Evolutionary conservation across 2,329 filamentous ascomycete species (phyloP).

Genomic region (Rhinocladiella mackenziei): DNA sequence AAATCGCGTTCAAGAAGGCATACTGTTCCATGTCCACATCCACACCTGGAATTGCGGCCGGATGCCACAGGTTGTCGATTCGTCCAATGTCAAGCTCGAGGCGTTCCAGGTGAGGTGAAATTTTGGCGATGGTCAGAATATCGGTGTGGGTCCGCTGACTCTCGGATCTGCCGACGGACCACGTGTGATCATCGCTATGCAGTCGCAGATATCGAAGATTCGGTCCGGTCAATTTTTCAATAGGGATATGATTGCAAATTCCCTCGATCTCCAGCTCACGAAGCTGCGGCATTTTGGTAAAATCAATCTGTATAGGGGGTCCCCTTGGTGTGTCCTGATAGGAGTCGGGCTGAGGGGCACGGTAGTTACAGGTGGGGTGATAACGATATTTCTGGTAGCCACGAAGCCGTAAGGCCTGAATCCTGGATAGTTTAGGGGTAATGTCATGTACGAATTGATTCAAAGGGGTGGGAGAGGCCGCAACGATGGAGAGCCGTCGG

Average conservation of each 20-base stretch:
- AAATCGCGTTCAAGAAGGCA: conserved; percentile 23
- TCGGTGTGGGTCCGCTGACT: conserved; percentile 22
- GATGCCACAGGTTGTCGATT: conserved; percentile 29
- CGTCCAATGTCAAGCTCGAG: conserved; percentile 28
- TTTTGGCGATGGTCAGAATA: conserved; percentile 16
- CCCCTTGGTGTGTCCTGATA: conserved; percentile 6
- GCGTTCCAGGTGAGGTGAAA: conserved; percentile 24
- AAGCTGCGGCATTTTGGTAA: conserved; percentile 13
- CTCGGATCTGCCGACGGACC: conserved; percentile 15
- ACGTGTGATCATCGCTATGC: conserved; percentile 15
- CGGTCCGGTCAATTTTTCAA: conserved; percentile 16
- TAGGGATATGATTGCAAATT: conserved; percentile 27
- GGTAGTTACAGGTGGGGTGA: conserved; percentile 14
- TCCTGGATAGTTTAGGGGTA: conserved; percentile 11
- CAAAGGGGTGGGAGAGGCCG: conserved; percentile 9
- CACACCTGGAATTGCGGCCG: conserved; percentile 28
- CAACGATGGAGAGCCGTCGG: conserved; percentile 14
- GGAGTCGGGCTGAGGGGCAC: conserved; percentile 1
- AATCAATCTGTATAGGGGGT: conserved; percentile 18
- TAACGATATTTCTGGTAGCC: conserved; percentile 11
- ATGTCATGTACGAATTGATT: conserved; percentile 14
- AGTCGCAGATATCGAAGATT: conserved; percentile 20
- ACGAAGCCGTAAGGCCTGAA: conserved; percentile 18
- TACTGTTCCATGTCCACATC: conserved; percentile 30
- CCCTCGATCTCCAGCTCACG: conserved; percentile 27